Evolutionary conservation across 768 basidiomycete genomes (phyloP), one percentile per base, ranked within the genome.

Genomic region (Pisolithus orientalis): DNA sequence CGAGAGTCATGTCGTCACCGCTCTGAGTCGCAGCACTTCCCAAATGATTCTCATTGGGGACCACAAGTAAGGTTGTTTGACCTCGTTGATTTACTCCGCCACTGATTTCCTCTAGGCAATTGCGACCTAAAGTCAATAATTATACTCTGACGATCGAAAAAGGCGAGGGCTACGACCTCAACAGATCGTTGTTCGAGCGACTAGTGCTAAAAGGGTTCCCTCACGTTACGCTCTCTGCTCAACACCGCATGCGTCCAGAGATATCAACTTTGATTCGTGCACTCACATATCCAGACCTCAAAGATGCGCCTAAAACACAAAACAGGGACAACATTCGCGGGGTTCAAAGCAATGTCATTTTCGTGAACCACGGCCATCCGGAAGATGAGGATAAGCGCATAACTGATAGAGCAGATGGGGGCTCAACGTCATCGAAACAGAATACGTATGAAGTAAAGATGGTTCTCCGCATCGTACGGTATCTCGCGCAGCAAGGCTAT

Each of bases 231-330:
- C 75, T 87, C 16, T 62, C 57, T 0, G 60, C 74, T 42, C 86
- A 87, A 54, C 85, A 87, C 59, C 79, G 86, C 11, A 87, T 87
- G 86, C 75, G 85, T 7, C 86, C 85, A 1, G 84, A 87, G 55
- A 87, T 87, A 11, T 84, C 86, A 6, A 58, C 73, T 0, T 68
- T 86, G 24, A 75, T 87, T 32, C 77, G 85, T 13, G 59, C 69
- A 7, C 70, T 87, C 14, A 87, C 84, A 0, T 87, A 88, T 57
- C 82, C 82, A 0, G 80, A 80, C 14, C 77, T 87, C 10, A 58
- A 68, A 1, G 85, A 87, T 53, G 82, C 80, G 0, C 62, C 72
- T 0, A 63, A 54, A 16, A 87, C 86, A 0, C 47, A 65, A 27
- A 71, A 70, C 43, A 77, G 84, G 1, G 76, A 75, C 0, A 58